Percentiles rank a stretch among this genome's conserved stretches.
Evolutionary conservation across 1,284 basidiomycete species (phyloP).

Genomic region (Sporisorium sorghi): DNA sequence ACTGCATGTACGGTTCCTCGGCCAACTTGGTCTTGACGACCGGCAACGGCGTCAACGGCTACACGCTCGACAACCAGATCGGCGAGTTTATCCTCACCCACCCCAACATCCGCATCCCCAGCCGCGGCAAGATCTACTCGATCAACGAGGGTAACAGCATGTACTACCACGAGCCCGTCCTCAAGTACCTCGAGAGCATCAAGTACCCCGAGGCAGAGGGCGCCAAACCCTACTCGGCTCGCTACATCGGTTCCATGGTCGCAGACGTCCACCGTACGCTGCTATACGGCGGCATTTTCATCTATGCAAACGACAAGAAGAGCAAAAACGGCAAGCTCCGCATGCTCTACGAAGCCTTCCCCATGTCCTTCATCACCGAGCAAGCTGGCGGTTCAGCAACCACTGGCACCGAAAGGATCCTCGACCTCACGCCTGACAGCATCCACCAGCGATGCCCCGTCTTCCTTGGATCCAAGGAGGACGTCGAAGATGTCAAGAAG

Average conservation of each 20-base stretch:
- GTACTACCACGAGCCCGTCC: constrained; percentile 81
- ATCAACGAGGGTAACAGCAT: constrained; percentile 98
- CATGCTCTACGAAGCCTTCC: constrained; percentile 96
- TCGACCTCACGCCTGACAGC: constrained; percentile 87
- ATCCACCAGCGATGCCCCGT: constrained; percentile 95
- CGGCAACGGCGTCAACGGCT: constrained; percentile 95
- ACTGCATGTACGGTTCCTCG: constrained; percentile 89
- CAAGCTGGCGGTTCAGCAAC: constrained; percentile 97
- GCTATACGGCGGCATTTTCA: constrained; percentile 97
- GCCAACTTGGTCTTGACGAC: constrained; percentile 97
- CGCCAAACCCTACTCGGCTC: constrained; percentile 71
- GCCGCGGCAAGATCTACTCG: constrained; percentile 98
- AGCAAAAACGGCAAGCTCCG: constrained; percentile 94
- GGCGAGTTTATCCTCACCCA: constrained; percentile 99
- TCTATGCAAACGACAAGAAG: constrained; percentile 98
- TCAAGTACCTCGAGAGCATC: constrained; percentile 90
- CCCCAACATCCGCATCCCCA: constrained; percentile 92
- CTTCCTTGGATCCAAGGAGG: constrained; percentile 93
- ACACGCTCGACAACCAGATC: constrained; percentile 86
- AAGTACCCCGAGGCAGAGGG: constrained; percentile 75
- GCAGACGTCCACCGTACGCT: constrained; percentile 96
- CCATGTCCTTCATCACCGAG: constrained; percentile 97
- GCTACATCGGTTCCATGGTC: constrained; percentile 99
- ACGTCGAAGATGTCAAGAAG: constrained; percentile 79
- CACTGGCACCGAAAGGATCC: constrained; percentile 88